These are phyloP conservation scores for Avena sativa DNA, from an alignment of 176 grass and related monocot genomes.

Conservation along the genomic window DNA sequence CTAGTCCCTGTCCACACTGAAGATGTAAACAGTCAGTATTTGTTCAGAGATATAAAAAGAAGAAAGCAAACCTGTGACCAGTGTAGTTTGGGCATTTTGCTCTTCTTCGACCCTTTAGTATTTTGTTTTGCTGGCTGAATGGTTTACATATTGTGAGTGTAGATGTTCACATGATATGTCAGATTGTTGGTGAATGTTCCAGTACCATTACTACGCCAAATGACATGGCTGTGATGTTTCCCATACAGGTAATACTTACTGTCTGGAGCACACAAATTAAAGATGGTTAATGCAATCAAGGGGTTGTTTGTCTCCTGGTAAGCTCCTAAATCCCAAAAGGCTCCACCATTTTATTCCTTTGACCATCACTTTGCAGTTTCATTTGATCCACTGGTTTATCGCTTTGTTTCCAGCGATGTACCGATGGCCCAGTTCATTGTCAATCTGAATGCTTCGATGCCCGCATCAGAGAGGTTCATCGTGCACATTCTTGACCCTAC, in stretches of 20 bases:
- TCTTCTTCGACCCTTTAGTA: not conserved
- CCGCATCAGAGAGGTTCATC: conserved; percentile 80
- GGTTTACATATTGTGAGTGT: too few species aligned
- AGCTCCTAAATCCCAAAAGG: not conserved
- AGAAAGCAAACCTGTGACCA: not conserved
- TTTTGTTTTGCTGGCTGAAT: not conserved
- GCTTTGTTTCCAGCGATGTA: conserved; percentile 56
- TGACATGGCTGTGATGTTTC: conserved; percentile 8
- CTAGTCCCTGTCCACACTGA: not conserved
- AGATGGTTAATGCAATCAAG: conserved; percentile 96
- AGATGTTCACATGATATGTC: not conserved
- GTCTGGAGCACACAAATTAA: not conserved
- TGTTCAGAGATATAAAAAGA: not conserved
- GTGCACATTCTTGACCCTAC: conserved; percentile 82
- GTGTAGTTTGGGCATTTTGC: not conserved
- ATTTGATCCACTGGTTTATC: not conserved
- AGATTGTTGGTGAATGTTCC: not conserved
- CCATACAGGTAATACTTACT: conserved; percentile 3
- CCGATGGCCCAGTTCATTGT: conserved; percentile 95
- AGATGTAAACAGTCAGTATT: not conserved
- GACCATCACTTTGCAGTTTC: not conserved
- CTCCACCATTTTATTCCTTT: not conserved
- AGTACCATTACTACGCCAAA: not conserved
- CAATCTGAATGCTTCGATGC: conserved; percentile 77
- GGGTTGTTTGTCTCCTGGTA: conserved; percentile 95